Evolutionary conservation across 768 basidiomycete species (phyloP), one percentile per base, ranked within the genome.

Genomic region (Dioszegia crocea): DNA sequence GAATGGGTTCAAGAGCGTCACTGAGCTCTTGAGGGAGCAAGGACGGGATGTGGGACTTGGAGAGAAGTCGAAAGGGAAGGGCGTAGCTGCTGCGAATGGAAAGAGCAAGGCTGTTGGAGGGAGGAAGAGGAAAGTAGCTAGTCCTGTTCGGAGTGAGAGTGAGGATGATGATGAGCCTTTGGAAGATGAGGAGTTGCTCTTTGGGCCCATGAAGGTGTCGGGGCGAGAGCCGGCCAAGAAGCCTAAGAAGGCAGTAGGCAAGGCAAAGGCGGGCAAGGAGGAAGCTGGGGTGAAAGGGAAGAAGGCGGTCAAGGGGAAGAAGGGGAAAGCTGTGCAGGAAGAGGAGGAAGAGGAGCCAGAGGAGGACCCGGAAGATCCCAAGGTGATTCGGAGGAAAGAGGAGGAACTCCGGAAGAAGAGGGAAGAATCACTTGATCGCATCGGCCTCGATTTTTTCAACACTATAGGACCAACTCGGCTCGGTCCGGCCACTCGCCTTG

Each of bases 1-100:
- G 9, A 63, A 56, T 3, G 76, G 77, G 5, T 78, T 78, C 60
- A 66, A 65, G 30, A 60, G 52, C n/a, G 75, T 74, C 3, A 59
- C 64, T 14, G 62, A 68, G 10, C 58, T 75, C 12, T 29, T 73
- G 21, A 39, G 58, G 21, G 54, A 45, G 38, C 19, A n/a, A 48
- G 27, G 56, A 27, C 33, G 33, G 38, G 41, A 41, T 36, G 27
- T 50, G 46, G 56, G 33, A 55, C 57, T 56, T 16, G 38, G 23
- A 33, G 33, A 14, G 33, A 33, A 33, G 33, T 6, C 33, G 33
- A 33, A 33, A 14, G 33, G 8, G 14, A 33, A 33, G 33, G 33
- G 14, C 8, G 33, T 14, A 14, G 33, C 33, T 6, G 33, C 8
- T 33, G 33, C 8, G 33, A 33, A 6, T 33, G 33, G 6, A 14